These are phyloP conservation scores for Camellia lanceoleosa DNA, from an alignment of 148 eudicot genomes.

Conservation along the genomic window DNA sequence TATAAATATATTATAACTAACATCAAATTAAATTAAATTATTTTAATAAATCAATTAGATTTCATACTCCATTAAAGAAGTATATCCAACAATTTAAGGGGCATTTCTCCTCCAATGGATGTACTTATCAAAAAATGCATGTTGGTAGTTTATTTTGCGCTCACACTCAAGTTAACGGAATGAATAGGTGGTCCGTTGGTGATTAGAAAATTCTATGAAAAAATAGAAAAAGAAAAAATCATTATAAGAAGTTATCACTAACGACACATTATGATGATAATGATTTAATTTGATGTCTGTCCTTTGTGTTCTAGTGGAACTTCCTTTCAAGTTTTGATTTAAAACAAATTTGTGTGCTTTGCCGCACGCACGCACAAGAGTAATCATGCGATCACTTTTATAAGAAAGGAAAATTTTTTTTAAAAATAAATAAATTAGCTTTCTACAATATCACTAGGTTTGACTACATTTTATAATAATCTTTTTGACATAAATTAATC, in stretches of 20 bases:
- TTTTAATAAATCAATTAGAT: too few relatives aligned
- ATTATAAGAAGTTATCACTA: slow-evolving; percentile 9
- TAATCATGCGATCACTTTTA: background rate
- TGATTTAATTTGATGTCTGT: background rate
- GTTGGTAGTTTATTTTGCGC: background rate
- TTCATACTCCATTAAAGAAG: too few relatives aligned
- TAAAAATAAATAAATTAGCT: too few relatives aligned
- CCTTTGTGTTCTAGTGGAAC: slow-evolving; percentile 4
- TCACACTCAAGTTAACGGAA: slow-evolving; percentile 17
- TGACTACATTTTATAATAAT: slow-evolving; percentile 8
- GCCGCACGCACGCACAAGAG: slow-evolving; percentile 12
- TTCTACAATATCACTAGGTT: background rate
- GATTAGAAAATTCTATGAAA: slow-evolving; percentile 3
- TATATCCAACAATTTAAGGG: background rate
- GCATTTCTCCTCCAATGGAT: background rate
- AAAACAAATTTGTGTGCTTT: background rate
- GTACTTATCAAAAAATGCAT: slow-evolving; percentile 1
- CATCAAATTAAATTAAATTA: too few relatives aligned
- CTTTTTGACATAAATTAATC: background rate
- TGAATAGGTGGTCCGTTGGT: slow-evolving; percentile 16
- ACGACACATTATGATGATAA: slow-evolving; percentile 4
- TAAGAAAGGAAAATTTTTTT: too few relatives aligned
- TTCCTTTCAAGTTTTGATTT: background rate
- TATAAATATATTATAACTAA: too few relatives aligned
- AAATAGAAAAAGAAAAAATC: background rate